Conservation (phyloP, 805 yeast genomes). For the Cyberlindnera maritima region DNA sequence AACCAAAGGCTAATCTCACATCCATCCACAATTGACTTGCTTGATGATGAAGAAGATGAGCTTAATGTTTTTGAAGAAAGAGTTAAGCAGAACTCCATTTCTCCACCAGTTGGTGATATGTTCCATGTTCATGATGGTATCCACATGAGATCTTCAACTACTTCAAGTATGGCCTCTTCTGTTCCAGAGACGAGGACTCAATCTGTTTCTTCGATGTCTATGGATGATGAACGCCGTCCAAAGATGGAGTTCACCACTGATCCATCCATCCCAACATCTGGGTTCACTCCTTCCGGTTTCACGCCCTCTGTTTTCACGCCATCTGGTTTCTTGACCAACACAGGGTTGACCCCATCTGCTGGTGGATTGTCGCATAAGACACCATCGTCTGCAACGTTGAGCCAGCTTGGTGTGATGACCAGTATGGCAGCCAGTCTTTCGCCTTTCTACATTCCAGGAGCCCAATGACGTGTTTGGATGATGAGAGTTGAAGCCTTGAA, state of each 20-base stretch:
- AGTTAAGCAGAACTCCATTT: not conserved
- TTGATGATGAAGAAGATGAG: conserved; percentile 4
- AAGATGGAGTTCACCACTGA: conserved; percentile 3
- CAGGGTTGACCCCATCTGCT: conserved; percentile 4
- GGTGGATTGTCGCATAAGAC: conserved; percentile 11
- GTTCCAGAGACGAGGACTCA: conserved; percentile 2
- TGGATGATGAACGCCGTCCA: not conserved
- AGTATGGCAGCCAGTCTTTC: conserved; percentile 11
- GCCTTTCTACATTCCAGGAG: conserved; percentile 12
- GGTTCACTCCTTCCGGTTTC: conserved; percentile 7
- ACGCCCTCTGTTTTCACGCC: conserved; percentile 7
- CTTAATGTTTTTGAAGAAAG: conserved; percentile 6
- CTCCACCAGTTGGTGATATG: not conserved
- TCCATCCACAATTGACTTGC: not conserved
- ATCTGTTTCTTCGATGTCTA: not conserved
- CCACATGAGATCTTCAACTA: conserved; percentile 1
- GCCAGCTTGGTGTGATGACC: not conserved
- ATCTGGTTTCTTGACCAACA: conserved; percentile 5
- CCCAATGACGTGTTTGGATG: not conserved
- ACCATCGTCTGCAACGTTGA: conserved; percentile 3
- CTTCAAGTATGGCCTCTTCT: conserved; percentile 6
- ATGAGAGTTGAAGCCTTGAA: too few relatives aligned
- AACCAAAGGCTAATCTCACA: not conserved
- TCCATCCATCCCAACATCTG: not conserved
- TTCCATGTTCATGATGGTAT: not conserved